Percentiles rank a stretch among this genome's conserved stretches.
Evolutionary conservation across 2,329 filamentous ascomycete genomes (phyloP).

Genomic region (Lachnum nothofagi): DNA sequence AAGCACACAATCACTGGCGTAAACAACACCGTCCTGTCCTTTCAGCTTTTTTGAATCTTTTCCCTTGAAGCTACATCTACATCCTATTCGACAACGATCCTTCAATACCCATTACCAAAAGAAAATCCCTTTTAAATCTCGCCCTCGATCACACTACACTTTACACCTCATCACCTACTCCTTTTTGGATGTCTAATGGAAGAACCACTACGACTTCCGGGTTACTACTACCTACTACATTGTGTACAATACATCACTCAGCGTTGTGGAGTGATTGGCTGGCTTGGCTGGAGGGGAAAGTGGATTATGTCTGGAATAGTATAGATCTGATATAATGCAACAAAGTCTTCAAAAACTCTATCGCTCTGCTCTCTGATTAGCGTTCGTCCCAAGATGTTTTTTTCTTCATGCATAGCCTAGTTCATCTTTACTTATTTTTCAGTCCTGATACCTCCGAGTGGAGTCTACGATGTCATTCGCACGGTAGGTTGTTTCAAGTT

Average conservation of each 20-base stretch:
- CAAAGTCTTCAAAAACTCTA: too few relatives aligned
- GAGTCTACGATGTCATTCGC: too few relatives aligned
- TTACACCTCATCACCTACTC: too few relatives aligned
- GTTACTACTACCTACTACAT: background rate
- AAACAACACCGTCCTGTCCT: conserved; percentile 31
- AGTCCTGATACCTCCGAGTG: too few relatives aligned
- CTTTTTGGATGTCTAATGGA: background rate
- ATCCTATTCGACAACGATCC: background rate
- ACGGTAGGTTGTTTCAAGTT: too few relatives aligned
- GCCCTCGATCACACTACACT: too few relatives aligned
- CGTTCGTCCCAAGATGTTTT: too few relatives aligned
- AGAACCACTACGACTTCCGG: background rate
- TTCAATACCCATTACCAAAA: background rate
- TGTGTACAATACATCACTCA: conserved; percentile 9
- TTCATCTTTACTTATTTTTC: too few relatives aligned
- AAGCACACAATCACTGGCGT: conserved; percentile 18
- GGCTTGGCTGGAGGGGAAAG: background rate
- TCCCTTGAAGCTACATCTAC: background rate
- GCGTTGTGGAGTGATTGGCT: conserved; percentile 4
- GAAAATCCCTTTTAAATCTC: too few relatives aligned
- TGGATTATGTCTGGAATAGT: conserved; percentile 3
- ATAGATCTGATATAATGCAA: conserved; percentile 15
- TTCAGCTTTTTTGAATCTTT: conserved; percentile 22
- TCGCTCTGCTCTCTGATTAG: too few relatives aligned
- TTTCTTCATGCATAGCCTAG: too few relatives aligned